Base-by-base conservation (phyloP, 306 rosid species). In the Corylus heterophylla region DNA sequence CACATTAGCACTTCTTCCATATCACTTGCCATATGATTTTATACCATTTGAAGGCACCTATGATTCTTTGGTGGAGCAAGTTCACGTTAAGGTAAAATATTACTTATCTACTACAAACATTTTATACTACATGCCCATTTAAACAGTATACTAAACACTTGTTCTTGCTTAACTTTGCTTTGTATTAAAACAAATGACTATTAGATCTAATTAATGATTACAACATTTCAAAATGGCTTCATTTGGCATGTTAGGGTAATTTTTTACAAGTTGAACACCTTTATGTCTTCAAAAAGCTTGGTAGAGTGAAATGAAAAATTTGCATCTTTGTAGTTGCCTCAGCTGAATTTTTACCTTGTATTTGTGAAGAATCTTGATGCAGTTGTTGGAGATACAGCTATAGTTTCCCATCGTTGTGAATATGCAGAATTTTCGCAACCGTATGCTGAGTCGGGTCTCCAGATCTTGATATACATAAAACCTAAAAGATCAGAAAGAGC, bases 11-110 rank as follows among this genome's bases (percentile, higher is more conserved):
- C 14, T 13, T 51, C 64, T 81, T n/a, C 80, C 80, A 29, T 81
- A 56, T 48, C 8, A 75, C 17, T 75, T 75, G 66, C 63, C 76
- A 11, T 69, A 68, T 25, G 39, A 68, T 5, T 69, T 69, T 7
- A 12, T 75, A 27, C 76, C 76, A 22, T 75, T n/a, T 13, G 1
- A 35, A 4, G 66, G 71, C 49, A 29, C 77, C 6, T 55, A 75
- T 56, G 76, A 81, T 75, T 49, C 54, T 2, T 14, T 74, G 56
- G 69, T 59, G 10, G 13, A 81, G 12, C 76, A 75, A 75, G 56
- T 75, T 10, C 20, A 55, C 13, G 69, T 69, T 16, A 42, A 74
- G 79, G 75, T 75, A 17, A 70, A 10, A 16, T 16, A 16, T 8
- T 35, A 42, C 44, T 12, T 8, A 70, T 10, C 67, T 22, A 27